Base-by-base conservation (phyloP, 23 red algal species). In the Gracilaria gracilis region DNA sequence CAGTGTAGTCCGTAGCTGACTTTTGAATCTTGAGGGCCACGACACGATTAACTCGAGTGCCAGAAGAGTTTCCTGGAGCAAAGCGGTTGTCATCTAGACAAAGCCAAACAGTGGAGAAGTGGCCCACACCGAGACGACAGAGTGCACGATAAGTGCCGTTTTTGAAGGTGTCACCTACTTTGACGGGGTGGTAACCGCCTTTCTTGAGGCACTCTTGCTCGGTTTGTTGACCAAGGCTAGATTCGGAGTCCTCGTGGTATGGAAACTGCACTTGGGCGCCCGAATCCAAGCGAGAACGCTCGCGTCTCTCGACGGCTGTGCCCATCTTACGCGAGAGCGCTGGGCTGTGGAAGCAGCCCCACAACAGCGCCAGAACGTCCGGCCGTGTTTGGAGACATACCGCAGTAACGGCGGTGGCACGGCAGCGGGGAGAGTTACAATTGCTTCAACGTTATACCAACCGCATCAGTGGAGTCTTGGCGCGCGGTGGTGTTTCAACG, bases 21-120 rank as follows among this genome's bases (percentile, higher is more conserved):
- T 95, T 96, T 81, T 99, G 97, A 71, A 99, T 93, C 73, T 99
- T 99, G 14, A 96, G 76, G 24, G 97, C 97, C 31, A 95, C 94
- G 13, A 84, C 87, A 14, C 69, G 80, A 69, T 89, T 20, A 61
- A 33, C 24, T 13, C n/a, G n/a, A n/a, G n/a, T n/a, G n/a, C n/a
- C n/a, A n/a, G n/a, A n/a, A n/a, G n/a, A n/a, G n/a, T n/a, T 59
- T 55, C 35, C 47, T 16, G 48, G 48, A 31, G 86, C 48, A 44
- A 71, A 58, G 1, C 81, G 69, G 29, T 70, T 75, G 62, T 38
- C 33, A 83, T 99, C 97, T 53, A 81, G 94, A 54, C 85, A 91
- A n/a, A 99, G 73, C 90, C 91, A 96, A 55, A 99, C 97, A 0
- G 97, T 95, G 61, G 93, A 96, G 57, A 99, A 99, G 73, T 99